These are phyloP conservation scores for Funneliformis geosporum DNA, from an alignment of 192 early-diverging fungal species.

Conservation along the genomic window DNA sequence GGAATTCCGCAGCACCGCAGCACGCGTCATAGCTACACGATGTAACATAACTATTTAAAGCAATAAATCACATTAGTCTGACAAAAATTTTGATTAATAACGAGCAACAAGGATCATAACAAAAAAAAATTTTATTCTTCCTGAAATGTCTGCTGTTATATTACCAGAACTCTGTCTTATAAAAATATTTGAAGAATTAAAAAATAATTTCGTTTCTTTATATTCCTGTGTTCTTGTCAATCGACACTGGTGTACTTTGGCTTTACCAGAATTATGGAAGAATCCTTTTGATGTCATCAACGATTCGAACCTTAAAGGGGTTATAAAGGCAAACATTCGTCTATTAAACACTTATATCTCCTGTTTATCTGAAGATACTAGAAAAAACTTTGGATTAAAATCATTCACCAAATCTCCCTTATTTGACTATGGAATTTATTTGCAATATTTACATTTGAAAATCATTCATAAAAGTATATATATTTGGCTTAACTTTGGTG, in stretches of 20 bases:
- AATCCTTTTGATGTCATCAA: neutral
- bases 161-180: neutral
- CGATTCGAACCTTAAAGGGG: neutral
- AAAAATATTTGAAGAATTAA: neutral
- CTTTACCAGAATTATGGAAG: neutral
- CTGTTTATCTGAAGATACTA: neutral
- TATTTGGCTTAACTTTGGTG: neutral
- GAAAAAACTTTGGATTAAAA: neutral
- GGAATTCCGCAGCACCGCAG: too few relatives aligned
- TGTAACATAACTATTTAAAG: too few relatives aligned
- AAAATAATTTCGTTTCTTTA: neutral
- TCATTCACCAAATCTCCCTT: neutral
- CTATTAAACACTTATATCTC: neutral
- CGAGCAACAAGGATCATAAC: too few relatives aligned
- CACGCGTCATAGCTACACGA: too few relatives aligned
- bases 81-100: too few relatives aligned
- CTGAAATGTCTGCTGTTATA: too few relatives aligned
- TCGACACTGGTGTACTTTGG: slow-evolving; percentile 3
- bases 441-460: neutral
- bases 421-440: neutral
- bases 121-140: too few relatives aligned
- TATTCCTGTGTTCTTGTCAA: neutral
- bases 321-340: neutral
- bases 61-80: too few relatives aligned
- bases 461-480: neutral